A percentile compares a stretch with the other conserved stretches of the same genome.
These are phyloP conservation scores for Aspergillus sp. DNA, from an alignment of 2,329 filamentous ascomycete species.

Conservation along the genomic window DNA sequence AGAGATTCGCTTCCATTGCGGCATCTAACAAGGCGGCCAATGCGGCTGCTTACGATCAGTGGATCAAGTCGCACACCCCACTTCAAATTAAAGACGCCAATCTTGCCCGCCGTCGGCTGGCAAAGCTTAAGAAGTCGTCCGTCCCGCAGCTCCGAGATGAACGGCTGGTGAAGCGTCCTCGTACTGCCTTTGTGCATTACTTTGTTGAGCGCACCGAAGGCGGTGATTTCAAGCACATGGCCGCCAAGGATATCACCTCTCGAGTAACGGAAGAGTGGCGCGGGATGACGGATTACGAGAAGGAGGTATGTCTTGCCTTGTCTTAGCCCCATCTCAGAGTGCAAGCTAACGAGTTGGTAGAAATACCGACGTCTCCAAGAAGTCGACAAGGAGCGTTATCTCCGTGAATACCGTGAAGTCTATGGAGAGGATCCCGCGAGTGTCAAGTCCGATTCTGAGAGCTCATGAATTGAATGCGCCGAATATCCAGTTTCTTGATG, in stretches of 20 bases:
- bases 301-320: conserved; percentile 29
- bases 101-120: conserved; percentile 48
- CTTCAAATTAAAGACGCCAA: conserved; percentile 60
- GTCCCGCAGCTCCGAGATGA: conserved; percentile 49
- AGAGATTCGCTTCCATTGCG: conserved; percentile 56
- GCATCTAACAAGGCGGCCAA: conserved; percentile 46
- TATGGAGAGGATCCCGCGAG: conserved; percentile 31
- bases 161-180: conserved; percentile 48
- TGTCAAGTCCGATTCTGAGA: neutral
- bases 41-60: conserved; percentile 47
- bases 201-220: conserved; percentile 40
- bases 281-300: conserved; percentile 29
- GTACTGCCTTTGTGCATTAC: conserved; percentile 45
- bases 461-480: neutral
- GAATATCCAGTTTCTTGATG: neutral
- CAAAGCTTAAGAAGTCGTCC: conserved; percentile 17
- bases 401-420: conserved; percentile 31
- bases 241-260: conserved; percentile 30
- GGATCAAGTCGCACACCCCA: conserved; percentile 55
- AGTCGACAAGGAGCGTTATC: conserved; percentile 32
- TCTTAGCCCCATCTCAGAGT: neutral
- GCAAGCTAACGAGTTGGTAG: conserved; percentile 20
- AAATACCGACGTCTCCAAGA: conserved; percentile 25
- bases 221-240: conserved; percentile 52
- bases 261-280: conserved; percentile 25